phyloP scores from a whole-genome alignment of 331 rosid species.

The Saraca asoca region DNA sequence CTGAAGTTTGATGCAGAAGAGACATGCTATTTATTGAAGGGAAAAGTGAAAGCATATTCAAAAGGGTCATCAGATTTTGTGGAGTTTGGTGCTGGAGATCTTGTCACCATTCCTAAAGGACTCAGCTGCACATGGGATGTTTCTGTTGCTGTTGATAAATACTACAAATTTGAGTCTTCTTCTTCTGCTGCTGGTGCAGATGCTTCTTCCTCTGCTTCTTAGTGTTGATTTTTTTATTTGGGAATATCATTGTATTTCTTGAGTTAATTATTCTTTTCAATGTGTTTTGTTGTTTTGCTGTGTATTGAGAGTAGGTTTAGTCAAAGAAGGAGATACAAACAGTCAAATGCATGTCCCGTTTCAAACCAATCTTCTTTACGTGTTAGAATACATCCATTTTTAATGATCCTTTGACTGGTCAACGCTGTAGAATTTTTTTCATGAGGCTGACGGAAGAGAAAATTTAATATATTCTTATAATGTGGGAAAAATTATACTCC shows the following conservation, averaged over 20 bases:
- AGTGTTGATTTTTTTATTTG: too few species aligned
- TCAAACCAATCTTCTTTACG: constrained; percentile 51
- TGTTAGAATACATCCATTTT: constrained; percentile 38
- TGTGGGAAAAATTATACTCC: too few species aligned
- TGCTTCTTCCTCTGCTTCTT: neutral
- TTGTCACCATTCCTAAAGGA: constrained; percentile 84
- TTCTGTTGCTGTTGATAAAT: constrained; percentile 87
- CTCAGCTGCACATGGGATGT: constrained; percentile 99
- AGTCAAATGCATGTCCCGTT: constrained; percentile 47
- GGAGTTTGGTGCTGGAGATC: constrained; percentile 96
- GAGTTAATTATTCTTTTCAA: constrained; percentile 26
- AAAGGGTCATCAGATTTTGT: constrained; percentile 73
- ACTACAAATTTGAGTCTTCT: constrained; percentile 80
- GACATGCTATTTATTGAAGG: constrained; percentile 85
- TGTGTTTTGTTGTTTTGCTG: neutral
- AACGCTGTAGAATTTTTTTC: constrained; percentile 29
- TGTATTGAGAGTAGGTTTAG: constrained; percentile 27
- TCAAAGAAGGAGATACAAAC: constrained; percentile 46
- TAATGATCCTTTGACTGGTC: constrained; percentile 71
- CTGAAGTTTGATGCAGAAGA: constrained; percentile 96
- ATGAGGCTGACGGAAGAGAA: neutral
- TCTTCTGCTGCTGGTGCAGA: constrained; percentile 36
- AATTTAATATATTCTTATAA: too few species aligned
- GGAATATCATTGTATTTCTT: neutral
- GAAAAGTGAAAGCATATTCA: constrained; percentile 83